These are phyloP conservation scores for Danielia oregonensis DNA, from an alignment of 805 yeast genomes.

Conservation along the genomic window DNA sequence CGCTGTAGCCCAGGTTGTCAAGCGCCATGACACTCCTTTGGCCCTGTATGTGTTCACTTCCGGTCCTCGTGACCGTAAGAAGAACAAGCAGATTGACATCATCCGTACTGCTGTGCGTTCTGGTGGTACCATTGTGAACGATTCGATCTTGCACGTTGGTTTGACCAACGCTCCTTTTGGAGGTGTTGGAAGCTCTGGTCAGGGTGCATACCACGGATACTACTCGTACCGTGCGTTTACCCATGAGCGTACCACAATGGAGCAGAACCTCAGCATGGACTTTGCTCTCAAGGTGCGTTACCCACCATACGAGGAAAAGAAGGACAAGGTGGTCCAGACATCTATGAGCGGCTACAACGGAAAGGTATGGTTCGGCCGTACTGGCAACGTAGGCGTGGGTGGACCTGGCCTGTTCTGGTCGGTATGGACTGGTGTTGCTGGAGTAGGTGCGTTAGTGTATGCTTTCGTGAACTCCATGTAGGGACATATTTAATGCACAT, in stretches of 20 bases:
- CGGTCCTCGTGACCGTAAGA: conserved; percentile 40
- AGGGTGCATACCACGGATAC: conserved; percentile 78
- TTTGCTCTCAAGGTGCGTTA: conserved; percentile 55
- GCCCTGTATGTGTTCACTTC: conserved; percentile 68
- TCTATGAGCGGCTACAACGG: conserved; percentile 29
- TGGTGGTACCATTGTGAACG: conserved; percentile 71
- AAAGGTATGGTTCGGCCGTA: conserved; percentile 37
- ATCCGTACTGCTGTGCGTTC: conserved; percentile 58
- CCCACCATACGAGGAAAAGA: conserved; percentile 50
- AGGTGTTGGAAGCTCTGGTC: conserved; percentile 83
- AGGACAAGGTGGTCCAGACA: conserved; percentile 25
- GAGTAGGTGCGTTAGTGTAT: conserved; percentile 26
- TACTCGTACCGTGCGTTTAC: conserved; percentile 63
- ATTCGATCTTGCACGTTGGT: conserved; percentile 67
- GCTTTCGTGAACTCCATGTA: conserved; percentile 7
- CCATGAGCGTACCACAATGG: conserved; percentile 65
- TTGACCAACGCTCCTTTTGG: conserved; percentile 79
- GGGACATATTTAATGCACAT: no score
- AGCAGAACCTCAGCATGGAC: conserved; percentile 66
- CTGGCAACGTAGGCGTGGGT: conserved; percentile 28
- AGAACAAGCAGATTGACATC: conserved; percentile 38
- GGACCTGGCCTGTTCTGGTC: conserved; percentile 35
- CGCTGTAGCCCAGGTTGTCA: conserved; percentile 42
- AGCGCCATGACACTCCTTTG: conserved; percentile 69
- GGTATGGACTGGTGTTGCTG: conserved; percentile 29